A percentile compares a stretch with the other conserved stretches of the same genome.
Conservation (phyloP, 1,284 basidiomycete species). For the Ceratobasidium theobromae region DNA sequence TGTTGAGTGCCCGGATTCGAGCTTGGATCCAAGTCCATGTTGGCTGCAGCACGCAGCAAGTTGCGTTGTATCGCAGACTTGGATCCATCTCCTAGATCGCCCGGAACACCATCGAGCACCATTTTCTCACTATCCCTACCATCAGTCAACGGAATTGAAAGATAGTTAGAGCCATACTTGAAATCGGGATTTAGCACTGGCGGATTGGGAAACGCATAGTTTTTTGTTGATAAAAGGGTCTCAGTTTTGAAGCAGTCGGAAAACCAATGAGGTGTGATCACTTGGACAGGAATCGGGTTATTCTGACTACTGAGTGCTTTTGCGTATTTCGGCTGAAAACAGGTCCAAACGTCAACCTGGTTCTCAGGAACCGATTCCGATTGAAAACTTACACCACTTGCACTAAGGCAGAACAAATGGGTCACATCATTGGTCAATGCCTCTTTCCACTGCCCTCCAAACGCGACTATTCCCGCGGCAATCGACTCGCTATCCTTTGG, state of each 20-base stretch:
- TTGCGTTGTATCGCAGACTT: constrained; percentile 18
- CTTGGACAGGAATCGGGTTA: constrained; percentile 53
- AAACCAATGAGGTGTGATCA: constrained; percentile 81
- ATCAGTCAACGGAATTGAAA: neutral
- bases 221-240: constrained; percentile 52
- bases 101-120: neutral
- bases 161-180: neutral
- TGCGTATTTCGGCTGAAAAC: constrained; percentile 55
- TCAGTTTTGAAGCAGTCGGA: constrained; percentile 73
- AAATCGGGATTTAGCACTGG: constrained; percentile 36
- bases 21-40: neutral
- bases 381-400: constrained; percentile 39
- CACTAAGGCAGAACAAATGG: constrained; percentile 69
- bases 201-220: constrained; percentile 69
- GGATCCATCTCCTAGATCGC: neutral
- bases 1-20: constrained; percentile 14
- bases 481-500: constrained; percentile 69
- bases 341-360: neutral
- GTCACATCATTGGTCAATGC: constrained; percentile 81
- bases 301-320: constrained; percentile 62
- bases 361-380: neutral
- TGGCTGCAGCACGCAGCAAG: neutral
- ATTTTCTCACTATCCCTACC: neutral
- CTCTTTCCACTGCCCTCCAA: constrained; percentile 80
- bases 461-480: constrained; percentile 65